phyloP scores from a whole-genome alignment of 2,329 filamentous ascomycete species.

The Fusarium sp. region DNA sequence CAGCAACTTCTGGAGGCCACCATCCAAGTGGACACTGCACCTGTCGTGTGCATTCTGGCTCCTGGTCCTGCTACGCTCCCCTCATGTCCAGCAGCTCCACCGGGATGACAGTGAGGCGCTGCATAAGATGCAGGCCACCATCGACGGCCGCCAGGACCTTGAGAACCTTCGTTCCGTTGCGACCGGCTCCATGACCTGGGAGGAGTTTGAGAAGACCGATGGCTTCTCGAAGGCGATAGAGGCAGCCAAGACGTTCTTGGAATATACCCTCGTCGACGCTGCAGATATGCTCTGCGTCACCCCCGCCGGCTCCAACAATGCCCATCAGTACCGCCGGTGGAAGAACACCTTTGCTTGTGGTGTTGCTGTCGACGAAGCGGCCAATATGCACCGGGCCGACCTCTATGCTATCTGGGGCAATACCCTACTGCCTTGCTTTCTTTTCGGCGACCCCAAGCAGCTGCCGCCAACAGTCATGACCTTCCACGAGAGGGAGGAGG shows the following conservation, averaged over 20 bases:
- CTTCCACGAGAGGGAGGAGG: not conserved
- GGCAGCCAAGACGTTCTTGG: too few species aligned
- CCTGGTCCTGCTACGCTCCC: conserved; percentile 15
- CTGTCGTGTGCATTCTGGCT: conserved; percentile 27
- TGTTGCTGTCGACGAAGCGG: conserved; percentile 39
- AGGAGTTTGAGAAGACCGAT: not conserved
- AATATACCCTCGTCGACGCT: too few species aligned
- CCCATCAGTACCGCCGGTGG: not conserved
- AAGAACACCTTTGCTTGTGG: not conserved
- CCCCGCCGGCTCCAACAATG: not conserved
- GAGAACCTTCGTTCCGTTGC: not conserved
- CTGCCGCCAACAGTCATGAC: conserved; percentile 27
- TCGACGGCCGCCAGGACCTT: too few species aligned
- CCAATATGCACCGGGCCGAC: conserved; percentile 36
- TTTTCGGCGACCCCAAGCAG: conserved; percentile 37
- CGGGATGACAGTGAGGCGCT: conserved; percentile 15
- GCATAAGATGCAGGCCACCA: not conserved
- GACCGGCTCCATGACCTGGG: not conserved
- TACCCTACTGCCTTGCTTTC: conserved; percentile 29
- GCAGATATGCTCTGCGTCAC: conserved; percentile 24
- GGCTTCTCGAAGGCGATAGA: not conserved
- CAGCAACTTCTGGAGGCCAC: too few species aligned
- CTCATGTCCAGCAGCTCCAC: conserved; percentile 2
- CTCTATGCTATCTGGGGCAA: conserved; percentile 40
- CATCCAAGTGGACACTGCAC: conserved; percentile 19